A percentile compares a stretch with the other conserved stretches of the same genome.
phyloP scores from a whole-genome alignment of 805 yeast genomes.

The Lipomyces spencermartinsiae region DNA sequence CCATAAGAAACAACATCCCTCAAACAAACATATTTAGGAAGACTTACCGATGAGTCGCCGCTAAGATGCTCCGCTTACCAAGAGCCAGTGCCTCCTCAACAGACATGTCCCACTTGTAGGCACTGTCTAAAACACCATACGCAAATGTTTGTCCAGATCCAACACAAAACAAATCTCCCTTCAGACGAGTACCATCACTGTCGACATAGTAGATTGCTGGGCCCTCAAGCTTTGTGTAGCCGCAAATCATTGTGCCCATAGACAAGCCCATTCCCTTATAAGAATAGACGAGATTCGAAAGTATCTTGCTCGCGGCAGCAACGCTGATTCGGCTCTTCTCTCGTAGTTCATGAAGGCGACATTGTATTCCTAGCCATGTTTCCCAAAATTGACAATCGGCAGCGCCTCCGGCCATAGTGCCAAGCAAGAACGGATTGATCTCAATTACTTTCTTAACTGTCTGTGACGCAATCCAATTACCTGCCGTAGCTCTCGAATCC shows the following conservation, averaged over 20 bases:
- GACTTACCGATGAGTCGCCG: constrained; percentile 85
- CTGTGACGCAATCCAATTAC: constrained; percentile 97
- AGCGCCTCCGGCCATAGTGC: constrained; percentile 99
- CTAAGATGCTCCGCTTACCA: constrained; percentile 94
- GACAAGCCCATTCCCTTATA: constrained; percentile 98
- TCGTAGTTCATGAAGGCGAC: constrained; percentile 91
- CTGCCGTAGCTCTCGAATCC: constrained; percentile 97
- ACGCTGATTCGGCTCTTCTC: constrained; percentile 95
- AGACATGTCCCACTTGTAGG: constrained; percentile 86
- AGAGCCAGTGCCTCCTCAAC: constrained; percentile 93
- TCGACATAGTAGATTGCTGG: constrained; percentile 96
- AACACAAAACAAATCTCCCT: constrained; percentile 94
- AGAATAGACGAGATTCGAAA: constrained; percentile 85
- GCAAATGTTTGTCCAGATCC: constrained; percentile 99
- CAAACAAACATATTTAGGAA: not conserved
- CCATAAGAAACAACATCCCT: not conserved
- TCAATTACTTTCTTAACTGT: constrained; percentile 97
- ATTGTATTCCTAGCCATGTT: constrained; percentile 97
- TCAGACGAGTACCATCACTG: constrained; percentile 93
- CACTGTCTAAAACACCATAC: constrained; percentile 95
- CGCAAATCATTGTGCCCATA: constrained; percentile 99
- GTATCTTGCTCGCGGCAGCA: constrained; percentile 94
- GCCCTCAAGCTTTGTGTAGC: constrained; percentile 92
- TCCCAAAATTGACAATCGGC: constrained; percentile 99
- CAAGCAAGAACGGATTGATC: constrained; percentile 91